Base-by-base conservation (phyloP, 2,329 filamentous ascomycete genomes). In the Sclerotinia subarctica region DNA sequence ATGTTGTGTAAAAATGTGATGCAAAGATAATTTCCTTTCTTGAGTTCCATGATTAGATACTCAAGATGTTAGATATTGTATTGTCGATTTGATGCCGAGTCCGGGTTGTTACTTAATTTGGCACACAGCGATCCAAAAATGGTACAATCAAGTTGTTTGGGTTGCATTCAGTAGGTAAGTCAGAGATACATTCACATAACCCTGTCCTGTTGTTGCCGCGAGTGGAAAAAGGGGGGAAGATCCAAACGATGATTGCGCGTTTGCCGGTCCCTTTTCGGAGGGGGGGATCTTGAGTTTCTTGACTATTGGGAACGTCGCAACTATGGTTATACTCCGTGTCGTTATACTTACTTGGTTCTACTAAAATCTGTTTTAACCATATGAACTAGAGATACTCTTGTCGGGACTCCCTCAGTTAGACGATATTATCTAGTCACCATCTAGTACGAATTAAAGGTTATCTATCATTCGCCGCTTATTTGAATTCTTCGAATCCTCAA, bases 221-320 rank as follows among this genome's bases (percentile, higher is more conserved):
- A 21, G 42, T 26, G 38, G 38, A 17, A 47, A 29, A 47, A 26
- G 29, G 38, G 63, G 42, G 52, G 63, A 10, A 52, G 46, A 52
- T 64, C 47, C 5, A 38, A 19, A n/a, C 24, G 35, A 35, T 46
- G 57, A 59, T 65, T 65, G 63, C 63, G 63, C 63, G 63, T 57
- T 57, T 46, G 42, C 49, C 63, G 63, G 63, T 15, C 42, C 35
- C 52, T 64, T 44, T 38, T 24, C 24, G 42, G 24, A 51, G 26
- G 21, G 42, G 13, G 13, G 42, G 17, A 13, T 26, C 38, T 42
- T 42, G 29, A 57, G 13, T 38, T 62, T 5, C n/a, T 17, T 13
- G 35, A 38, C 35, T 13, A 38, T 35, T 35, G 35, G 35, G 35
- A 35, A 35, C 35, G 35, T 35, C 35, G 35, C 35, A 35, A 35